Percentiles rank a stretch among this genome's conserved stretches.
Conservation (phyloP, 345 rosid genomes). For the Barbarea vulgaris region DNA sequence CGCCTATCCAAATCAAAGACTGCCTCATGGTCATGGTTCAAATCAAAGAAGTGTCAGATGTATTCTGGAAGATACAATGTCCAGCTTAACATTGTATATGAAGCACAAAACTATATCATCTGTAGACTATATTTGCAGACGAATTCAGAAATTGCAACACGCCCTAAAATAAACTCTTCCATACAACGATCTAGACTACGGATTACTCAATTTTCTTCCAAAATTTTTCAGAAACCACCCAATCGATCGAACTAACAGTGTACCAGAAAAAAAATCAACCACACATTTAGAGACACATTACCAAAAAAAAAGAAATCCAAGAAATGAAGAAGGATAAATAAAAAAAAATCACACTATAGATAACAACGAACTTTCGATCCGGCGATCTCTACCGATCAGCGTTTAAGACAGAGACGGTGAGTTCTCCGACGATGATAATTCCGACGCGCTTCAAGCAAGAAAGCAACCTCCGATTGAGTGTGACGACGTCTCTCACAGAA, state of each 20-base stretch:
- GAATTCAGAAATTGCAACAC: background rate
- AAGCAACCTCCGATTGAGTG: conserved; percentile 8
- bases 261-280: conserved; percentile 13
- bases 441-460: conserved; percentile 5
- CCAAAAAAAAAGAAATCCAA: conserved; percentile 23
- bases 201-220: background rate
- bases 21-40: conserved; percentile 26
- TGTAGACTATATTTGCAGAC: background rate
- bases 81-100: background rate
- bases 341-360: conserved; percentile 25
- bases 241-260: conserved; percentile 2
- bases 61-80: background rate
- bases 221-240: background rate
- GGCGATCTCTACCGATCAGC: conserved; percentile 42
- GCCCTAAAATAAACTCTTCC: background rate
- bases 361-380: conserved; percentile 68
- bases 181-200: background rate
- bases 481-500: background rate
- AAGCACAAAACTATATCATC: background rate
- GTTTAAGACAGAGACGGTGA: background rate
- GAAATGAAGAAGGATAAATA: background rate
- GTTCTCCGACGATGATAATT: conserved; percentile 6
- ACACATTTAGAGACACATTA: conserved; percentile 20
- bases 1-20: conserved; percentile 18
- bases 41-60: conserved; percentile 11